Evolutionary conservation across 495 filamentous ascomycete species (phyloP).

Genomic region (Schizothecium vesticola): DNA sequence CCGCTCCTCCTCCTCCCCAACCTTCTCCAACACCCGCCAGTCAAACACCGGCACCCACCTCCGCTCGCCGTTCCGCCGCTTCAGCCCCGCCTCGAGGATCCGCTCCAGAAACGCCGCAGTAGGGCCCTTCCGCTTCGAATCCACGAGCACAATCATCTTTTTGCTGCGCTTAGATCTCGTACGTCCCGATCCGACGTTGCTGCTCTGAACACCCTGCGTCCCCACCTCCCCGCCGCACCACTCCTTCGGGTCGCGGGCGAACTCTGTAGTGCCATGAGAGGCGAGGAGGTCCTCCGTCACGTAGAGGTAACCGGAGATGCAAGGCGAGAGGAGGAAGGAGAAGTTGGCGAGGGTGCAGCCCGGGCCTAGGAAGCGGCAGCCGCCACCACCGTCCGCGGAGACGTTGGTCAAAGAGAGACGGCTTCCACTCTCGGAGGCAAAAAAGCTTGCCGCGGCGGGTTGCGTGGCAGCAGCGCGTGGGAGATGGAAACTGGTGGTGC

Average conservation of each 20-base stretch:
- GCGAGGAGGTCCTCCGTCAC: conserved; percentile 41
- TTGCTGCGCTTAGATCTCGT: conserved; percentile 23
- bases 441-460: background rate
- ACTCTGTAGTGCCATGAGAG: conserved; percentile 33
- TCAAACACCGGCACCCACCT: conserved; percentile 44
- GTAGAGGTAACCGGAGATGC: conserved; percentile 36
- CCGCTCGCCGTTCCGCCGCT: conserved; percentile 27
- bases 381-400: background rate
- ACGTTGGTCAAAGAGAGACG: background rate
- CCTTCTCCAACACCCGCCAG: conserved; percentile 44
- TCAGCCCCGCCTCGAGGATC: conserved; percentile 32
- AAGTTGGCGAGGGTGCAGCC: conserved; percentile 31
- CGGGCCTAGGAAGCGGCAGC: conserved; percentile 16
- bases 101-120: conserved; percentile 34
- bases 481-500: background rate
- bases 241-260: conserved; percentile 26
- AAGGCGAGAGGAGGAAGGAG: conserved; percentile 43
- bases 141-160: conserved; percentile 42
- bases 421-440: background rate
- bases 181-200: conserved; percentile 31
- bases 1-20: conserved; percentile 35
- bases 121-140: conserved; percentile 32
- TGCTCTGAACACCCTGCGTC: background rate
- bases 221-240: conserved; percentile 17
- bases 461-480: background rate